phyloP scores from a whole-genome alignment of 495 filamentous ascomycete genomes.

The Amniculicola lignicola region DNA sequence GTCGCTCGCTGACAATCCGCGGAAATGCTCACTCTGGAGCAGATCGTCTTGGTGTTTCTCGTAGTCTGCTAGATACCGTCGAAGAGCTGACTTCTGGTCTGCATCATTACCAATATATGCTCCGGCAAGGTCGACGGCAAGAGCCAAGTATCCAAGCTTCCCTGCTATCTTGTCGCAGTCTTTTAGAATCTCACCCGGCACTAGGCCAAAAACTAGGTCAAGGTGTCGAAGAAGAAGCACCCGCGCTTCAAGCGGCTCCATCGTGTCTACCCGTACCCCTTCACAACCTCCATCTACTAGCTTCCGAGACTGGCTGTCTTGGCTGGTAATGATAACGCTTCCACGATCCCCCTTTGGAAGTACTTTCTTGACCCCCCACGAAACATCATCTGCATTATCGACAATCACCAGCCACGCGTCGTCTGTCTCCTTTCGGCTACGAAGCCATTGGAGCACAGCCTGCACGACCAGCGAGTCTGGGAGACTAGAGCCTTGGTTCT shows the following conservation, averaged over 20 bases:
- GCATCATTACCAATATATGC: constrained; percentile 34
- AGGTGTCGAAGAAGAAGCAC: constrained; percentile 19
- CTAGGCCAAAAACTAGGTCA: not conserved
- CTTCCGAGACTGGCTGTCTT: constrained; percentile 23
- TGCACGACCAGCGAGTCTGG: constrained; percentile 22
- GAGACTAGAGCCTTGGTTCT: constrained; percentile 28
- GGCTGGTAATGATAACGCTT: constrained; percentile 36
- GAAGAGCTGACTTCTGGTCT: constrained; percentile 23
- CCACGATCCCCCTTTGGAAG: constrained; percentile 34
- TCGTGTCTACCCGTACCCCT: constrained; percentile 11
- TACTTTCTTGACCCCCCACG: constrained; percentile 32
- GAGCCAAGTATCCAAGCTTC: constrained; percentile 34
- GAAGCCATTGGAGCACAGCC: constrained; percentile 36
- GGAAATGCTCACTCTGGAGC: constrained; percentile 27
- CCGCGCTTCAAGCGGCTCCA: constrained; percentile 15
- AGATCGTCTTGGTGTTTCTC: constrained; percentile 27
- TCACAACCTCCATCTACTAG: constrained; percentile 17
- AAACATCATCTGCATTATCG: constrained; percentile 37
- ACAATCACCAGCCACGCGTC: constrained; percentile 37
- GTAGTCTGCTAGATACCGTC: constrained; percentile 32
- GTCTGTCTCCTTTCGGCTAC: constrained; percentile 26
- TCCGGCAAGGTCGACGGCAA: constrained; percentile 36
- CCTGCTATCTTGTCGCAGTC: constrained; percentile 24
- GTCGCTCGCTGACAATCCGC: constrained; percentile 28
- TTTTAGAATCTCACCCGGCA: constrained; percentile 10